phyloP scores from a whole-genome alignment of 345 rosid species.

The Camelina laxa region DNA sequence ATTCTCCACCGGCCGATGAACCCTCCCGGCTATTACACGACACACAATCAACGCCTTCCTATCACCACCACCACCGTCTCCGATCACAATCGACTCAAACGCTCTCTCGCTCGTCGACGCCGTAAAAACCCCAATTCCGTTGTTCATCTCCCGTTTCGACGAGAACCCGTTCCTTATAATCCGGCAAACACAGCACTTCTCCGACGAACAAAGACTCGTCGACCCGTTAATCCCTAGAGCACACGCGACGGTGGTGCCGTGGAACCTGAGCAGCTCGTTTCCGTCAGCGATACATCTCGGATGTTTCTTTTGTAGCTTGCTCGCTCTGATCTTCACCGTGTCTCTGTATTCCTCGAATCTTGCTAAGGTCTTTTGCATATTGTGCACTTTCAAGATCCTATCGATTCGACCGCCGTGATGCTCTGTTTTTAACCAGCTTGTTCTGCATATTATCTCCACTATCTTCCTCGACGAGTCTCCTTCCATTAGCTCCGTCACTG shows the following conservation, averaged over 20 bases:
- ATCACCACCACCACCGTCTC: constrained; percentile 53
- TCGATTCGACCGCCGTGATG: constrained; percentile 77
- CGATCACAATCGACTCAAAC: constrained; percentile 58
- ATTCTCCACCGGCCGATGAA: constrained; percentile 92
- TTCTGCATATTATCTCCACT: constrained; percentile 90
- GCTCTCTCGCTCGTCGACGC: constrained; percentile 96
- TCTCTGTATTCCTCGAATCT: constrained; percentile 93
- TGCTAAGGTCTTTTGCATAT: constrained; percentile 88
- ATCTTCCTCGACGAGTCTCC: constrained; percentile 95
- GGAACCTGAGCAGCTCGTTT: constrained; percentile 89
- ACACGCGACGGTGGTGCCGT: constrained; percentile 82
- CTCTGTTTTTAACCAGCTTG: constrained; percentile 82
- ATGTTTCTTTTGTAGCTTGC: constrained; percentile 91
- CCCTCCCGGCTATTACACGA: constrained; percentile 95
- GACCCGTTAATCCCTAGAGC: constrained; percentile 75
- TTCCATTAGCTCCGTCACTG: constrained; percentile 94
- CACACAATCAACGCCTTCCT: constrained; percentile 95
- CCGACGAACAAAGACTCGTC: constrained; percentile 76
- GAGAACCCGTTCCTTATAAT: constrained; percentile 82
- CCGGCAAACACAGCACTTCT: constrained; percentile 77
- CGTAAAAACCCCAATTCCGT: constrained; percentile 87
- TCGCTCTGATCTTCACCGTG: constrained; percentile 76
- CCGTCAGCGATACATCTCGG: constrained; percentile 97
- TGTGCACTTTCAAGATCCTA: constrained; percentile 88
- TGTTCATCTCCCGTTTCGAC: constrained; percentile 74